Conservation (phyloP, 2,329 filamentous ascomycete genomes). For the Fusarium acutatum region DNA sequence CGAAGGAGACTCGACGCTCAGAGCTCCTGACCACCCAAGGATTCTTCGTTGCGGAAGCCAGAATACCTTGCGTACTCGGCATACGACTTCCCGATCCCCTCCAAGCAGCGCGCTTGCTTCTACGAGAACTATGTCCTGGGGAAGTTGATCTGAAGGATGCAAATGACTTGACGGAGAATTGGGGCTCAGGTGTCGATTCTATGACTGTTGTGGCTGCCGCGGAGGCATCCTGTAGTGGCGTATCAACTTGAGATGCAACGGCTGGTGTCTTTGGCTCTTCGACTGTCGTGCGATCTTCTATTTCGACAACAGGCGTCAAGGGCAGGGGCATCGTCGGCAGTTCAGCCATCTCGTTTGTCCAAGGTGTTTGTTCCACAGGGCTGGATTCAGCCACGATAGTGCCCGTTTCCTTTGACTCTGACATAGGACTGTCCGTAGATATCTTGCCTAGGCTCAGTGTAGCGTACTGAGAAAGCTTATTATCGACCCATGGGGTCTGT, state of each 20-base stretch:
- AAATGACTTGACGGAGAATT: conserved; percentile 61
- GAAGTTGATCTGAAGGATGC: conserved; percentile 62
- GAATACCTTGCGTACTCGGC: conserved; percentile 47
- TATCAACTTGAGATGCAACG: neutral
- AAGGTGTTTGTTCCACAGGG: conserved; percentile 35
- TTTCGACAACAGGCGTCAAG: neutral
- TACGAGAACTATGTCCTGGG: conserved; percentile 46
- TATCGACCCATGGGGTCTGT: conserved; percentile 38
- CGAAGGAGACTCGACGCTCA: conserved; percentile 51
- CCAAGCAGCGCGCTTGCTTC: conserved; percentile 22
- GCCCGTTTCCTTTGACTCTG: neutral
- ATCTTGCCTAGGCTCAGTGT: conserved; percentile 1
- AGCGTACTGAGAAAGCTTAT: conserved; percentile 34
- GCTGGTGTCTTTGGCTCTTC: neutral
- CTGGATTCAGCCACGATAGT: neutral
- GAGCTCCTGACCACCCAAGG: conserved; percentile 42
- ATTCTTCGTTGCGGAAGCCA: conserved; percentile 48
- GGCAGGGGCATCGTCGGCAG: neutral
- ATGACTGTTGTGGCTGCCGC: neutral
- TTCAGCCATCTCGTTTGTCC: conserved; percentile 11
- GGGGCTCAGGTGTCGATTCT: conserved; percentile 55
- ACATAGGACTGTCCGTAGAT: neutral
- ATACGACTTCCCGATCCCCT: conserved; percentile 38
- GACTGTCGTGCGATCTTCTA: neutral
- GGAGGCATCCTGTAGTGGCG: conserved; percentile 3